Evolutionary conservation across 1,284 basidiomycete genomes (phyloP), one percentile per base, ranked within the genome.

Genomic region (Ustilago curta): DNA sequence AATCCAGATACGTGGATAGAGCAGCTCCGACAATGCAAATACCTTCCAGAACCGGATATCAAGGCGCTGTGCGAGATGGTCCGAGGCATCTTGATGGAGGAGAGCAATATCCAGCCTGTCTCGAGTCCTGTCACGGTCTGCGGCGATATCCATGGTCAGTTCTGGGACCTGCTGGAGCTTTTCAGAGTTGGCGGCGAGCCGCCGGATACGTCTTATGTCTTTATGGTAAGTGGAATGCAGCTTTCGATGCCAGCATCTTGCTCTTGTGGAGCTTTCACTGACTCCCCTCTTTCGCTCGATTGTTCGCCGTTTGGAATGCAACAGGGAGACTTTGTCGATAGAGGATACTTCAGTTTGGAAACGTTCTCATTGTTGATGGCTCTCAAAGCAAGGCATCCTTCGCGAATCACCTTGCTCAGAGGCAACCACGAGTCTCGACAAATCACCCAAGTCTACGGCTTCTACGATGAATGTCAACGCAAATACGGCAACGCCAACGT

Each of bases 381-480:
- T 0, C 88, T 96, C 69, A 98, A 98, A 86, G 95, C 94, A 48
- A 89, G 93, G 83, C 96, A 95, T 86, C 95, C 95, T 8, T 93
- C 97, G 85, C 91, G 91, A 77, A 91, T 98, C 62, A 97, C 94
- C 0, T 87, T 98, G 4, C 87, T 98, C 12, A 88, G 95, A 66
- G 95, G 95, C 48, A 98, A 98, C 85, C 96, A 98, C 84, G 96
- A 97, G 86, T 93, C 91, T 80, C 88, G 96, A 76, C 95, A 97
- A 84, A 97, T 98, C 79, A 98, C 96, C 1, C 95, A 98, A 83
- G 95, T 97, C 2, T 98, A 98, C 76, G 95, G 95, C 16, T 98
- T 98, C 86, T 98, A 97, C 84, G 72, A 75, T 45, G 97, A 99
- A 88, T 99, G 97, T 83, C 91, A 95, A 43, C 90, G 96, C 51